These are phyloP conservation scores for Sugiyamaella qingdaonensis DNA, from an alignment of 805 yeast genomes.

Conservation along the genomic window DNA sequence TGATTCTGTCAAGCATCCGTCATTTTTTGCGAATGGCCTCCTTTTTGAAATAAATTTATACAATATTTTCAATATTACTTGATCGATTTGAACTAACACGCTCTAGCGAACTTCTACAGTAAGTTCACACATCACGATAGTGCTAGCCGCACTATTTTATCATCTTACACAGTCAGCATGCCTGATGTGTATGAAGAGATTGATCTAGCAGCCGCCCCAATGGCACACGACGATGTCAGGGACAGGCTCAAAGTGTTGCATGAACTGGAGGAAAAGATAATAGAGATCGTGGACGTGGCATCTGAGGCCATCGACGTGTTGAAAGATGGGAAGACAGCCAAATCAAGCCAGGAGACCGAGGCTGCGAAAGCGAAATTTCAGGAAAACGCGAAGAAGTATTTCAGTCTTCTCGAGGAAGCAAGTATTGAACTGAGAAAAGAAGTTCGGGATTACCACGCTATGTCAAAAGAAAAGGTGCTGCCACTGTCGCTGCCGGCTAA, in stretches of 20 bases:
- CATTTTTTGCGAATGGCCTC: too few relatives aligned
- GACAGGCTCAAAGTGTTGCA: slow-evolving; percentile 29
- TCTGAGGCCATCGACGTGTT: slow-evolving; percentile 27
- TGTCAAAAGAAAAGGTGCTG: slow-evolving; percentile 47
- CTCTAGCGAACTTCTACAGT: too few relatives aligned
- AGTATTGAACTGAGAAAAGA: slow-evolving; percentile 63
- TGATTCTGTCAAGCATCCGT: too few relatives aligned
- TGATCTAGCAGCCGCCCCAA: slow-evolving; percentile 25
- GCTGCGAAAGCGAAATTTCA: slow-evolving; percentile 40
- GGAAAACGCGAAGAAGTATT: slow-evolving; percentile 45
- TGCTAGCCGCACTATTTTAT: too few relatives aligned
- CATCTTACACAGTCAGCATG: too few relatives aligned
- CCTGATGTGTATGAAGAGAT: slow-evolving; percentile 18
- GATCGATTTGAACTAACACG: too few relatives aligned
- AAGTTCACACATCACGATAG: too few relatives aligned
- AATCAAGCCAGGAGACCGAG: slow-evolving; percentile 15
- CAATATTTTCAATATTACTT: too few relatives aligned
- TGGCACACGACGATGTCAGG: slow-evolving; percentile 25
- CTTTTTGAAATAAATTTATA: too few relatives aligned
- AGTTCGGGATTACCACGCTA: slow-evolving; percentile 54
- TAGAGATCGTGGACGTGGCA: slow-evolving; percentile 26
- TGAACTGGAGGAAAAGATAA: slow-evolving; percentile 26
- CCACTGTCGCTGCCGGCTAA: slow-evolving; percentile 68
- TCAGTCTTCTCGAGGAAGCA: slow-evolving; percentile 51
- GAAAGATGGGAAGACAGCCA: slow-evolving; percentile 25